These are phyloP conservation scores for Phytophthora nicotianae DNA, from an alignment of 352 stramenopile species.

Conservation along the genomic window DNA sequence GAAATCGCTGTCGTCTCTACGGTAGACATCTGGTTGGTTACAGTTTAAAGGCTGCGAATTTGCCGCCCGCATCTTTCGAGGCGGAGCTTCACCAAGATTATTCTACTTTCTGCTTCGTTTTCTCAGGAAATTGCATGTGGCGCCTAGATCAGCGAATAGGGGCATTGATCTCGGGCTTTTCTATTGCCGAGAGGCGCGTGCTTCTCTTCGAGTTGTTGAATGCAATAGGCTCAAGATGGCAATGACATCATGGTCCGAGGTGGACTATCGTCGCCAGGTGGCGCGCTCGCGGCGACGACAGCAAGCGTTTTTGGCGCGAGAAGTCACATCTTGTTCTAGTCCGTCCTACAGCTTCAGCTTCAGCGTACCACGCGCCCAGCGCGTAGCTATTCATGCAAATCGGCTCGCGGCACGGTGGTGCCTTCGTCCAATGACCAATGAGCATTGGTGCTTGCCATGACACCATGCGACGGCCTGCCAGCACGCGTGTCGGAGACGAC, in stretches of 20 bases:
- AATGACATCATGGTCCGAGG: slow-evolving; percentile 22
- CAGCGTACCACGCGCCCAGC: slow-evolving; percentile 19
- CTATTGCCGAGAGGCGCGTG: slow-evolving; percentile 21
- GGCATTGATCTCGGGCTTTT: slow-evolving; percentile 3
- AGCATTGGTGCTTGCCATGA: slow-evolving; percentile 18
- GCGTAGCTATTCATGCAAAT: slow-evolving; percentile 22
- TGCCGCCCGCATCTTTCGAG: slow-evolving; percentile 10
- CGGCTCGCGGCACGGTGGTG: slow-evolving; percentile 16
- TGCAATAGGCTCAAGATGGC: not conserved
- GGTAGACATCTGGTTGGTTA: slow-evolving; percentile 26
- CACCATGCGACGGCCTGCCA: slow-evolving; percentile 1
- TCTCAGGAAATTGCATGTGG: slow-evolving; percentile 17
- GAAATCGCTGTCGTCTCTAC: slow-evolving; percentile 22
- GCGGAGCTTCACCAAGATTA: slow-evolving; percentile 1
- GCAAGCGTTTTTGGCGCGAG: slow-evolving; percentile 3
- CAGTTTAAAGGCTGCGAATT: slow-evolving; percentile 19
- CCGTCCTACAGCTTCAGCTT: slow-evolving; percentile 1
- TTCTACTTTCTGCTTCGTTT: slow-evolving; percentile 27
- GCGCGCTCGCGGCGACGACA: not conserved
- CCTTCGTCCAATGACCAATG: slow-evolving; percentile 36
- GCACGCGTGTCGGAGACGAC: not conserved
- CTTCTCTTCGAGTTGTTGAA: not conserved
- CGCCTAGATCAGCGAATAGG: slow-evolving; percentile 11
- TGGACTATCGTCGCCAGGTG: slow-evolving; percentile 12
- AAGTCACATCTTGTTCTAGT: not conserved